Percentiles rank a stretch among this genome's conserved stretches.
Evolutionary conservation across 768 basidiomycete genomes (phyloP).

Genomic region (Agaricus blazei): DNA sequence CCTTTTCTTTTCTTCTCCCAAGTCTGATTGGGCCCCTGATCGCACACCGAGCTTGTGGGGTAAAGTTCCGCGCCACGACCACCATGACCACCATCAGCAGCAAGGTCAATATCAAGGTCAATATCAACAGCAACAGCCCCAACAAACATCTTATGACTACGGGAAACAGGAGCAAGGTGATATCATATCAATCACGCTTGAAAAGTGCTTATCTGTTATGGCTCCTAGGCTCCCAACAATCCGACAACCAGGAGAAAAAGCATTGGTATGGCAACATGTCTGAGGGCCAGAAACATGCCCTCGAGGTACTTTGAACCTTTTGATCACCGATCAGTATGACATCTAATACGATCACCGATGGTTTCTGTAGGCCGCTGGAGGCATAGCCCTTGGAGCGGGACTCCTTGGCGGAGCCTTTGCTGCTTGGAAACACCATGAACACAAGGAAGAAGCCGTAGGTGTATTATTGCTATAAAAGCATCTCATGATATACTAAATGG

Average conservation of each 20-base stretch:
- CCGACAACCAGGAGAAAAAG: constrained; percentile 38
- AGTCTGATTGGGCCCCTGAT: constrained; percentile 63
- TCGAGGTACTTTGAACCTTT: background rate
- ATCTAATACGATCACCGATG: background rate
- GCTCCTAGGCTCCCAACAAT: constrained; percentile 14
- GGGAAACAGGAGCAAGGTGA: constrained; percentile 11
- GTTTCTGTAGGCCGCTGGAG: constrained; percentile 55
- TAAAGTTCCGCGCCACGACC: constrained; percentile 21
- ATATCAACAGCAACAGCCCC: constrained; percentile 12
- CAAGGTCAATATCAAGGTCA: constrained; percentile 23
- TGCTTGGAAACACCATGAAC: constrained; percentile 52
- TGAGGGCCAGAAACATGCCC: background rate
- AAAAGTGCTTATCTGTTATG: background rate
- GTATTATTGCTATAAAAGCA: background rate
- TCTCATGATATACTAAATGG: background rate
- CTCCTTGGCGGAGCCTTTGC: constrained; percentile 43
- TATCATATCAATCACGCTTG: too few species aligned
- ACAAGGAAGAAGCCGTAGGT: constrained; percentile 51
- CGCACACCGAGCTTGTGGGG: constrained; percentile 67
- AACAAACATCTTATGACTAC: constrained; percentile 3
- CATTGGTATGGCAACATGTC: constrained; percentile 44
- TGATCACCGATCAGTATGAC: background rate
- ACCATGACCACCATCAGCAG: constrained; percentile 15
- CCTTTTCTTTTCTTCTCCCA: constrained; percentile 18
- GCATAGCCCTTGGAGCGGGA: constrained; percentile 50